Percentiles rank a stretch among this genome's conserved stretches.
Conservation (phyloP, 2,329 filamentous ascomycete species). For the Nemania sp. region DNA sequence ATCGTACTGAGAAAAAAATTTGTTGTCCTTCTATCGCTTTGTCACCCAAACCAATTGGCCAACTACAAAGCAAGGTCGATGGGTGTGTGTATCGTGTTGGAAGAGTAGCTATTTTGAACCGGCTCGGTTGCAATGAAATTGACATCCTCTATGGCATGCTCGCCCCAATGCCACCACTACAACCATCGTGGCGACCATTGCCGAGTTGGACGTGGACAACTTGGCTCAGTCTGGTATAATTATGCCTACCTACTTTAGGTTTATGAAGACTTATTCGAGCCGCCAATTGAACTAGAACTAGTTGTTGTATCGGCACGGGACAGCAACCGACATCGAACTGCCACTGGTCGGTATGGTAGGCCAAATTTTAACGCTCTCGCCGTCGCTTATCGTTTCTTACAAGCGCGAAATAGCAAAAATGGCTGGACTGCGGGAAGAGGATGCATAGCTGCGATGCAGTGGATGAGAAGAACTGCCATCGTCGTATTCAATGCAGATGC, state of each 20-base stretch:
- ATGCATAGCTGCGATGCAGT: conserved; percentile 4
- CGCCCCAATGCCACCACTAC: neutral
- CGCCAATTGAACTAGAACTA: conserved; percentile 19
- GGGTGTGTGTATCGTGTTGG: conserved; percentile 24
- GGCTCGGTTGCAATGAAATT: conserved; percentile 1
- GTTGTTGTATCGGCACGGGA: conserved; percentile 1
- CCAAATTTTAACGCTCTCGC: conserved; percentile 3
- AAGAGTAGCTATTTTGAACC: conserved; percentile 19
- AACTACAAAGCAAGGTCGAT: conserved; percentile 19
- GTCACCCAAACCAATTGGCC: conserved; percentile 23
- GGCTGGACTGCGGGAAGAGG: too few species aligned
- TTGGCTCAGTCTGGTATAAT: conserved; percentile 1
- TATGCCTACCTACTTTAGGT: too few species aligned
- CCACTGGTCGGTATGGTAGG: too few species aligned
- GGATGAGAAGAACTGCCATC: conserved; percentile 10
- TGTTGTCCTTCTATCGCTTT: conserved; percentile 4
- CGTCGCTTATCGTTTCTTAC: conserved; percentile 12
- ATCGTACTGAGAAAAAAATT: conserved; percentile 26
- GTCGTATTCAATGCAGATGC: conserved; percentile 17
- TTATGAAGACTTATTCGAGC: conserved; percentile 8
- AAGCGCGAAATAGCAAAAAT: conserved; percentile 7
- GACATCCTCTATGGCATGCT: conserved; percentile 4
- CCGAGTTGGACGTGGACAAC: neutral
- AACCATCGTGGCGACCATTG: conserved; percentile 5
- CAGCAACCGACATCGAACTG: conserved; percentile 2